Percentiles rank a stretch among this genome's conserved stretches.
These are phyloP conservation scores for Pleurotus tuoliensis DNA, from an alignment of 768 basidiomycete species.

Conservation along the genomic window DNA sequence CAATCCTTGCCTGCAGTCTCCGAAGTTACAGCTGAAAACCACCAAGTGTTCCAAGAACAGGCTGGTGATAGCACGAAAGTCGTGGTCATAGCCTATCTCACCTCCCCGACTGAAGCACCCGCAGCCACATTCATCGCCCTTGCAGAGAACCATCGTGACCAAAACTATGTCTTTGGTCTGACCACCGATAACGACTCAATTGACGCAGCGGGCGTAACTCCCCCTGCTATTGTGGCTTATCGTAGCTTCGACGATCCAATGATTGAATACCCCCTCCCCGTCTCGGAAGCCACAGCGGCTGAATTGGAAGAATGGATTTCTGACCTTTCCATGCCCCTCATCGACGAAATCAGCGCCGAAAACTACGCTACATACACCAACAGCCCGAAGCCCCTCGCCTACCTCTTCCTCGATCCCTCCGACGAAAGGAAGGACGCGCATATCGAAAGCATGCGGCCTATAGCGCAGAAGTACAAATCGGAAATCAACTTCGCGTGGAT, in stretches of 20 bases:
- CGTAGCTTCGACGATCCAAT: conserved; percentile 86
- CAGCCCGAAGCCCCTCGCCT: conserved; percentile 84
- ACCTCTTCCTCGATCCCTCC: conserved; percentile 87
- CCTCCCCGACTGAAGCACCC: conserved; percentile 65
- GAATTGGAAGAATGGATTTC: conserved; percentile 77
- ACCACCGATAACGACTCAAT: conserved; percentile 68
- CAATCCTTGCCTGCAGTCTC: conserved; percentile 94
- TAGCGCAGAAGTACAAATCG: conserved; percentile 79
- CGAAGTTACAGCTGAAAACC: conserved; percentile 68
- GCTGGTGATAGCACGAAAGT: conserved; percentile 66
- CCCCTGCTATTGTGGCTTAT: conserved; percentile 89
- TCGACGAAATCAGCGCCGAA: conserved; percentile 91
- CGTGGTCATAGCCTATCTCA: conserved; percentile 82
- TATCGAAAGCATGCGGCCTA: conserved; percentile 64
- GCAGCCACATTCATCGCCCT: conserved; percentile 70
- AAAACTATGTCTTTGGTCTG: conserved; percentile 82
- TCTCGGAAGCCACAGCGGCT: conserved; percentile 47
- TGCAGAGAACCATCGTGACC: conserved; percentile 87
- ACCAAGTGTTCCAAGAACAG: conserved; percentile 72
- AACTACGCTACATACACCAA: conserved; percentile 86
- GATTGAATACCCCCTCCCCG: conserved; percentile 62
- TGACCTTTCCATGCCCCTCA: conserved; percentile 79
- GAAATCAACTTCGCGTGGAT: conserved; percentile 98
- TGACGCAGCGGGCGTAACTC: conserved; percentile 66
- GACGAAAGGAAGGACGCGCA: conserved; percentile 58